Evolutionary conservation across 2,329 filamentous ascomycete genomes (phyloP), one percentile per base, ranked within the genome.

Genomic region (Fusarium nurragi): DNA sequence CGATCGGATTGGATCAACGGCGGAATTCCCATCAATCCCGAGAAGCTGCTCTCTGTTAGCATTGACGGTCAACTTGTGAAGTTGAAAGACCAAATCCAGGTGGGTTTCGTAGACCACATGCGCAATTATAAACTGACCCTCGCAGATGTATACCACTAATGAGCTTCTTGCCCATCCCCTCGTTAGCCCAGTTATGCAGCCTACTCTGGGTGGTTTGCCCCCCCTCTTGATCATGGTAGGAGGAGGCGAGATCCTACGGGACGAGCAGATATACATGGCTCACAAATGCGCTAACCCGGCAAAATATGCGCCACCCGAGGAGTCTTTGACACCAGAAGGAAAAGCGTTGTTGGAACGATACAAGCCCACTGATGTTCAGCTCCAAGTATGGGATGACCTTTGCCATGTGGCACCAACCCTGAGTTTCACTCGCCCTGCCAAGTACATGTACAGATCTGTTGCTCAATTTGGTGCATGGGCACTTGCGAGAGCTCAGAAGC

Each of bases 381-480:
- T 99, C 3, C 95, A 98, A 75, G 90, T 98, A 2, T 98, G 94
- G 94, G 94, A 98, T 56, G 91, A 97, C 70, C 81, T 98, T 4
- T 98, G 95, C 71, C 94, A 98, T 74, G 94, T 97, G 7, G 89
- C 90, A 1, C 92, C 94, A 1, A 97, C 94, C 0, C 83, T 98
- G n/a, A 97, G 92, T 71, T 98, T 97, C 75, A 98, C 94, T 0
- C 86, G 90, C n/a, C 95, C 95, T 1, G 95, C 94, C 41, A 98
- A 98, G 76, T 91, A 91, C 78, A 97, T 98, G 93, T 98, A 93
- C 75, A 87, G 94, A 44, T 92, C 92, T 2, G 88, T 97, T 49
- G 91, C 95, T 0, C 94, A 97, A 69, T 98, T 99, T 72, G 91
- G 93, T 3, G 93, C 94, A 0, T 98, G 94, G 94, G 90, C 91